Evolutionary conservation across 495 filamentous ascomycete species (phyloP), one percentile per base, ranked within the genome.

Genomic region (Arthonia radiata): DNA sequence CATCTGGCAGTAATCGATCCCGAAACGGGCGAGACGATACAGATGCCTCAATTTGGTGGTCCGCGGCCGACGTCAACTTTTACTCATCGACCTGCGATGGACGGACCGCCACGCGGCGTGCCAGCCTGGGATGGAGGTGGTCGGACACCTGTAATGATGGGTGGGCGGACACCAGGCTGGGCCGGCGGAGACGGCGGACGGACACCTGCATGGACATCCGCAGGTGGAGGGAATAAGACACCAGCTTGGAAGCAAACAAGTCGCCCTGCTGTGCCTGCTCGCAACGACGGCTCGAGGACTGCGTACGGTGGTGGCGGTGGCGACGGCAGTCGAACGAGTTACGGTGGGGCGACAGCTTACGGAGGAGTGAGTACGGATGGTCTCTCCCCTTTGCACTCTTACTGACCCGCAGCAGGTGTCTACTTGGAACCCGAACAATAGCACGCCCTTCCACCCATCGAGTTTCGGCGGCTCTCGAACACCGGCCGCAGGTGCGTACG

Each of bases 1-100:
- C 59, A 67, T 29, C 53, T 94, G 5, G 58, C 59, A 1, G 71
- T 86, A 37, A 81, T 76, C 48, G 83, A 99, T 39, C 59, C 63
- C 8, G 43, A 79, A 22, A 79, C 73, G 5, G 82, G 82, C 11
- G 57, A 67, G 35, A 56, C 61, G 5, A 65, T 90, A 22, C 71
- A 74, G 31, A 58, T 63, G 27, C 69, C 72, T 43, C 56, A 49
- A 19, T 55, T 63, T 22, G 49, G 54, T 15, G 63, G 64, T 27
- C 60, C 13, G 47, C 44, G 17, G 39, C 48, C 26, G 54, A 49
- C 42, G 48, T 52, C 42, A 53, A 48, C n/a, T 48, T 47, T 26
- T 28, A 38, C 23, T 28, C 37, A 13, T 31, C 53, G 41, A 39
- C 49, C 40, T 32, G 50, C 28, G 33, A 49, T 43, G 39, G 40